Base-by-base conservation (phyloP, 345 rosid genomes). In the Populus simonii region DNA sequence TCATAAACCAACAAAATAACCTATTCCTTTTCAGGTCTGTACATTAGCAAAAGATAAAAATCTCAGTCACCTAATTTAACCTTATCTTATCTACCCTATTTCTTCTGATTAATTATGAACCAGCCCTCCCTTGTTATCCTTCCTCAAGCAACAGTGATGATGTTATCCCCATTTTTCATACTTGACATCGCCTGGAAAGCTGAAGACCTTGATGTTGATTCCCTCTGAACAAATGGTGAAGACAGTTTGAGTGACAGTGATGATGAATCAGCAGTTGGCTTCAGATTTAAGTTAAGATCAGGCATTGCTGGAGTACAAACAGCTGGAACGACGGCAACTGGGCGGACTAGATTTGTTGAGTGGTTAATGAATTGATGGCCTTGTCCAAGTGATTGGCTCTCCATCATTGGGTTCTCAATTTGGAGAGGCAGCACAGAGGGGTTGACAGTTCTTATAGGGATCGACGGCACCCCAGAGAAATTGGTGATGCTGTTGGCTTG, bases 231-330 rank as follows among this genome's bases (percentile, higher is more conserved):
- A 2, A 89, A 83, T 11, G 86, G 85, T 70, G 87, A 75, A 1
- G 93, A 89, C 51, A 91, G 89, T 76, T 85, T 85, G 25, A 90
- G 94, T 8, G 99, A 89, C 71, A 93, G 74, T 1, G 91, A 78
- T 29, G 84, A 80, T 29, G 89, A 85, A 6, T 77, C 89, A 3
- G 33, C 47, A 0, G 59, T 62, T 20, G 84, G 49, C 43, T 76
- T 83, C 75, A 79, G 62, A 76, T 84, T 87, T 51, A 84, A 77
- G 72, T 86, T 82, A 17, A 87, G 83, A 79, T 89, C 86, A 17
- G 83, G 80, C 71, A 78, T 11, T 11, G 72, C 70, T 7, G 86
- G n/a, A 61, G 79, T n/a, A 29, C 43, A 82, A 68, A 80, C 69
- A 36, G 82, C 74, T 16, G 83, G 82, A 57, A 74, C 68, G n/a